Base-by-base conservation (phyloP, 805 yeast genomes). In the Wickerhamomyces bovis region DNA sequence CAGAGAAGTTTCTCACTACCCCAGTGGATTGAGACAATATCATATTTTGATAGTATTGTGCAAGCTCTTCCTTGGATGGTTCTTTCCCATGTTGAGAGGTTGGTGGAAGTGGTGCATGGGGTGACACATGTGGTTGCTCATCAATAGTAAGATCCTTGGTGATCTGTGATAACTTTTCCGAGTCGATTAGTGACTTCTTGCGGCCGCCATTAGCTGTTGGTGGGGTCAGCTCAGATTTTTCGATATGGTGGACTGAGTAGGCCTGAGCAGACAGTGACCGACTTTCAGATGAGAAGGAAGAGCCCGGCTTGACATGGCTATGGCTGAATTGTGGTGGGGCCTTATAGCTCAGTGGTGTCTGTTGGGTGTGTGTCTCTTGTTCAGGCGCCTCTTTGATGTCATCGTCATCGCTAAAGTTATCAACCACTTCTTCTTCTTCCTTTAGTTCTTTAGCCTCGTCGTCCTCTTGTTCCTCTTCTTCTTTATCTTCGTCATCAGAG, bases 1-100 rank as follows among this genome's bases (percentile, higher is more conserved):
- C 64, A 20, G 63, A 65, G 48, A 70, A 67, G 5, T 66, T 67
- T 44, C 71, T 59, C 33, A 75, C 79, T 36, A 71, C 67, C 0
- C 81, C 81, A 0, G 78, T 75, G 0, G 81, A 75, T 52, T 77
- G 81, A 3, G 81, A 76, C 5, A 76, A 61, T 8, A 71, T 70
- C 70, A 70, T 67, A 44, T 63, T 61, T n/a, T 71, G 73, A 40
- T 66, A 58, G 47, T 67, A 69, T 39, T 67, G 63, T 22, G 63
- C 62, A 2, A 51, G 52, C 19, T 55, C 57, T 33, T 54, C 52
- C 20, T 52, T 53, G 40, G 35, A 45, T 49, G 39, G 54, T 62
- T 43, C 62, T 54, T 36, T 57, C 50, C 23, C 39, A 36, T 36
- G 38, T 18, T 33, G 36, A 26, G 33, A 6, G 11, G 39, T 4